Evolutionary conservation across 2,329 filamentous ascomycete species (phyloP).

Genomic region (Botrytis byssoidea): DNA sequence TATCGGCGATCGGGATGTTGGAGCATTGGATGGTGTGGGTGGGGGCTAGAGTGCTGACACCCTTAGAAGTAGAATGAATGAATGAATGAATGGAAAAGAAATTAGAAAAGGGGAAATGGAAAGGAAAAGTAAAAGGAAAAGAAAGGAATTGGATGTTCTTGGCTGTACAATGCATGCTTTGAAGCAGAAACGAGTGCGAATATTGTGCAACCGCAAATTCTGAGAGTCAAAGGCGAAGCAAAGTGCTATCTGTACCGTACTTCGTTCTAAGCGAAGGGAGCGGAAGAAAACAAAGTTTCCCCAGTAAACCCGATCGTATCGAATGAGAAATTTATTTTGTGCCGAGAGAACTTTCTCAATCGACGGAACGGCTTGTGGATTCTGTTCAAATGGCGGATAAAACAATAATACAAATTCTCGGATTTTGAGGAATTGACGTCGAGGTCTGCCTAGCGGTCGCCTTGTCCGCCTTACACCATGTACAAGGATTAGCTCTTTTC

Average conservation of each 20-base stretch:
- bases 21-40: not conserved
- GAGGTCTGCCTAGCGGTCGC: slow-evolving; percentile 28
- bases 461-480: slow-evolving; percentile 27
- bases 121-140: not conserved
- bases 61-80: not conserved
- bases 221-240: not conserved
- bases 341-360: not conserved
- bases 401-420: not conserved
- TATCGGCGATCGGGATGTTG: not conserved
- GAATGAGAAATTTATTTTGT: not conserved
- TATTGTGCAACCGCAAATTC: not conserved
- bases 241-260: not conserved
- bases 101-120: not conserved
- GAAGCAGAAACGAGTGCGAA: not conserved
- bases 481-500: not conserved
- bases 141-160: not conserved
- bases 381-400: not conserved
- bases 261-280: not conserved
- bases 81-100: not conserved
- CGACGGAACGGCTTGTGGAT: not conserved
- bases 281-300: not conserved
- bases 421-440: slow-evolving; percentile 8
- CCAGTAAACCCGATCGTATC: not conserved
- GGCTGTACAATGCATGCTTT: not conserved
- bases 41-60: not conserved